Evolutionary conservation across 495 filamentous ascomycete species (phyloP).

Genomic region (Xylaria nigripes): DNA sequence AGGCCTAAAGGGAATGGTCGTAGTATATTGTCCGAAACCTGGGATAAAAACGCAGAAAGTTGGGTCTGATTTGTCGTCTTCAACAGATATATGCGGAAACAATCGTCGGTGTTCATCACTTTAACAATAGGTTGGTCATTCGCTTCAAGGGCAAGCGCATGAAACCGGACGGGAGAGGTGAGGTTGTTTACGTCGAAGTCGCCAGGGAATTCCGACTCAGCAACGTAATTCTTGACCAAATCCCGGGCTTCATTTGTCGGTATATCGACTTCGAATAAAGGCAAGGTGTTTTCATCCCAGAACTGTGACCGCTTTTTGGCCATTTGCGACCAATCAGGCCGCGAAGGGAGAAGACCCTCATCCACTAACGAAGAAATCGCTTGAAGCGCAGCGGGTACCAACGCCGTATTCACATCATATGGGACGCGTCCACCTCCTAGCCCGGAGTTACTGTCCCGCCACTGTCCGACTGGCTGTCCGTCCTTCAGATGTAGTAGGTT

Average conservation of each 20-base stretch:
- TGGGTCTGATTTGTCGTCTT: conserved; percentile 53
- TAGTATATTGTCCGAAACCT: conserved; percentile 47
- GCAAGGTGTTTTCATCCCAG: conserved; percentile 55
- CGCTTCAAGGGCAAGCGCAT: conserved; percentile 49
- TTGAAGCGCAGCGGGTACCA: conserved; percentile 53
- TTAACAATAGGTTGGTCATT: conserved; percentile 42
- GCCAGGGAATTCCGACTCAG: conserved; percentile 36
- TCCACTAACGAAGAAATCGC: conserved; percentile 46
- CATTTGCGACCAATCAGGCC: conserved; percentile 38
- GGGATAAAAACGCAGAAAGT: conserved; percentile 47
- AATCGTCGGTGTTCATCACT: conserved; percentile 58
- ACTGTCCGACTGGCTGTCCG: conserved; percentile 51
- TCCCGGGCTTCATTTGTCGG: conserved; percentile 33
- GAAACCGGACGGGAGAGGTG: conserved; percentile 30
- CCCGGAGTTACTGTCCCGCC: conserved; percentile 54
- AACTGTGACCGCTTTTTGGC: conserved; percentile 47
- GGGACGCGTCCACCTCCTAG: conserved; percentile 57
- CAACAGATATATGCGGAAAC: conserved; percentile 55
- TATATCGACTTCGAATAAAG: conserved; percentile 49
- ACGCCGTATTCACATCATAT: conserved; percentile 57
- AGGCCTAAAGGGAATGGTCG: conserved; percentile 53
- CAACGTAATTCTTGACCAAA: conserved; percentile 41
- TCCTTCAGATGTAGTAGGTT: conserved; percentile 53
- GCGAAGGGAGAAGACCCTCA: conserved; percentile 41
- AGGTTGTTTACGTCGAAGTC: conserved; percentile 28